Conservation (phyloP, 2,329 filamentous ascomycete genomes). For the Aspergillus ochraceus region DNA sequence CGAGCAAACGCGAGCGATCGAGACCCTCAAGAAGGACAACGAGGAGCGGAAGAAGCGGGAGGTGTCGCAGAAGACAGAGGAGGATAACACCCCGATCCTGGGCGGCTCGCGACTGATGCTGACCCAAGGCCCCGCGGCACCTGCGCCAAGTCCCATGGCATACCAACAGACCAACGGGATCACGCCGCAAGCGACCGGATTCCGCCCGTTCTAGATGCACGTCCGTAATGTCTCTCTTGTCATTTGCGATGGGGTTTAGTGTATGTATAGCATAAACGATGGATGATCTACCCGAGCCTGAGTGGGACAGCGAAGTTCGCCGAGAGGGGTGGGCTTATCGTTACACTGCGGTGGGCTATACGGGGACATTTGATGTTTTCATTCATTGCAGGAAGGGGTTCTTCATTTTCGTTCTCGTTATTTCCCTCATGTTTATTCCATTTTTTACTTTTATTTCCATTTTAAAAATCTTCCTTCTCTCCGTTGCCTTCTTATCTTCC, state of each 20-base stretch:
- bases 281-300: constrained; percentile 21
- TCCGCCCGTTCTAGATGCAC: constrained; percentile 52
- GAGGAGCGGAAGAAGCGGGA: constrained; percentile 79
- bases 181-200: constrained; percentile 83
- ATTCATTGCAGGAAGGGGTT: constrained; percentile 1
- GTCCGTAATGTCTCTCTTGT: constrained; percentile 16
- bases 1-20: constrained; percentile 85
- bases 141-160: constrained; percentile 60
- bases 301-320: constrained; percentile 1
- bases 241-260: constrained; percentile 17
- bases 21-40: constrained; percentile 87
- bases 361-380: constrained; percentile 6
- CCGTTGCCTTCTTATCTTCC: constrained; percentile 7
- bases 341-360: constrained; percentile 1
- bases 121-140: constrained; percentile 77
- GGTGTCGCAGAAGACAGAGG: constrained; percentile 78
- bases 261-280: constrained; percentile 38
- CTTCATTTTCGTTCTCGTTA: constrained; percentile 15
- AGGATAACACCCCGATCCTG: constrained; percentile 91
- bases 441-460: constrained; percentile 12
- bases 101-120: constrained; percentile 90
- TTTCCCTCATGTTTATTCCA: constrained; percentile 13
- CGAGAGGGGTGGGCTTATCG: not conserved
- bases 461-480: constrained; percentile 10
- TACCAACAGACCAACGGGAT: constrained; percentile 85